Base-by-base conservation (phyloP, 2,329 filamentous ascomycete species). In the Talaromyces sp. region DNA sequence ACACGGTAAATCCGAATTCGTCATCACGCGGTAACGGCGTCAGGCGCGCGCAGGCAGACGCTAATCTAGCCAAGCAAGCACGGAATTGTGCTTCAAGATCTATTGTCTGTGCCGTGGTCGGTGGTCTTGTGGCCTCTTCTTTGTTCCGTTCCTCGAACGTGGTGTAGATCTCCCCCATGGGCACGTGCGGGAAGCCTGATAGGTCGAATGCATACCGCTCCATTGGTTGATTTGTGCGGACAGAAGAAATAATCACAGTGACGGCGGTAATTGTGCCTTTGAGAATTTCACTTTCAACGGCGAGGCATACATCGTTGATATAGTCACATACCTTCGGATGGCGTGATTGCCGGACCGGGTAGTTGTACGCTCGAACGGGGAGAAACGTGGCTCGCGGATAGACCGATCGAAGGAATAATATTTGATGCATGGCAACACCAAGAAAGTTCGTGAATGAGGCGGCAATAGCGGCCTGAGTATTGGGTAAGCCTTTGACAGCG, bases 321-420 rank as follows among this genome's bases (percentile, higher is more conserved):
- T 93, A 97, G 72, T 87, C 82, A 83, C 92, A 96, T 69, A 97
- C 90, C 70, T 87, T 86, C 0, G 93, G 92, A 77, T 97, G 93
- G 65, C 93, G 90, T 66, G 88, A 94, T 75, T 97, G 93, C 71
- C 90, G 89, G 54, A 96, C 90, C 35, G 92, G 86, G 66, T 92
- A 88, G 79, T 94, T 93, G 83, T 93, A 93, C 72, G 91, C 92
- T 68, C 90, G 87, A 45, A 89, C 86, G 49, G 89, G 87, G 65
- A 94, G 85, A 79, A 97, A 97, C 41, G 92, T 91, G 33, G 86
- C 79, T 58, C 81, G 78, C 0, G 93, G 92, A 77, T 97, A 97
- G 73, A 97, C 87, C 66, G 79, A 78, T 70, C 93, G 90, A 73
- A 95, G 88, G 81, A 89, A 94, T 70, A 97, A 87, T 71, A 97